Base-by-base conservation (phyloP, 495 filamentous ascomycete genomes). In the Daldinia caldariorum region DNA sequence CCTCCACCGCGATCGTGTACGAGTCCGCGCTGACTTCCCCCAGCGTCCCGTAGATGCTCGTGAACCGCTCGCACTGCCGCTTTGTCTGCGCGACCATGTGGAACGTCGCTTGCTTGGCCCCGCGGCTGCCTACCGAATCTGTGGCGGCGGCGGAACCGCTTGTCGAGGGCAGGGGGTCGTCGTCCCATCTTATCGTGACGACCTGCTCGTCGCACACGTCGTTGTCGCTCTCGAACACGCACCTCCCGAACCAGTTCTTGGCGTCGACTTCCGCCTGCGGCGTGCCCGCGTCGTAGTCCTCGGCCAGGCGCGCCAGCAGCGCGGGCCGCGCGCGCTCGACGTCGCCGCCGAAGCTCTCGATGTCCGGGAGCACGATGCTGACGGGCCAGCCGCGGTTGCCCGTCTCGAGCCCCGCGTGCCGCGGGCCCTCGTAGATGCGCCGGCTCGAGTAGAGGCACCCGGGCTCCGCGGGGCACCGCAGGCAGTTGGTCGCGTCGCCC, bases 71-170 rank as follows among this genome's bases (percentile, higher is more conserved):
- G 77, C 95, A 97, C 50, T 96, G 90, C 76, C 86, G 87, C 77
- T 95, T 89, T 0, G 94, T 97, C 50, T 92, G 90, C 4, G 94
- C 94, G 22, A 94, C 89, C 95, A 98, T 97, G 76, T 97, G 94
- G 78, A 98, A 91, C 6, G 87, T 87, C 0, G 96, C 95, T 14
- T 89, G 93, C 78, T 97, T 98, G 12, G 92, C 86, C 6, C 87
- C 89, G 58, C 87, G 85, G 37, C 81, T 82, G 12, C 71, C 71
- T 20, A 77, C 55, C 1, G 62, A 53, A 31, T 74, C 76, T 1
- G 58, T 47, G 26, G 32, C 29, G 3, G 56, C 14, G 31, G 22
- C 7, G 6, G 26, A 26, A 26, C 1, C 26, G 26, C 26, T 31
- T 3, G 50, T 16, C 16, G 61, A 16, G 3, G 72, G 53, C 20